These are phyloP conservation scores for Russula sp. DNA, from an alignment of 768 basidiomycete genomes.

Conservation along the genomic window DNA sequence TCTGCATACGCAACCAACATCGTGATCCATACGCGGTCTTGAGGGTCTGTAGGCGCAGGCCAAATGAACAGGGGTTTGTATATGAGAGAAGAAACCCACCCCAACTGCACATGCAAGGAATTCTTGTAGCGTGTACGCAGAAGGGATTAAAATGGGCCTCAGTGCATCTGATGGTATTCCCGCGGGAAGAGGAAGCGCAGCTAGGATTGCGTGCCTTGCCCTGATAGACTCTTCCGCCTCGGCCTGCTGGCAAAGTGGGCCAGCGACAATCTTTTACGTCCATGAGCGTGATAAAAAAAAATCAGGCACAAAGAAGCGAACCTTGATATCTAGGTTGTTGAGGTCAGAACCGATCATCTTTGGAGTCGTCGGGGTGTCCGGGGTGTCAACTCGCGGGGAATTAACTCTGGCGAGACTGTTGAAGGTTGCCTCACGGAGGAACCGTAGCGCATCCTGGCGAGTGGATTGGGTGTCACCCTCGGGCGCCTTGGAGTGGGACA, in stretches of 20 bases:
- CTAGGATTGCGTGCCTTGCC: slow-evolving; percentile 49
- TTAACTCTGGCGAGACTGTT: slow-evolving; percentile 15
- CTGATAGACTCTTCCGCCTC: slow-evolving; percentile 32
- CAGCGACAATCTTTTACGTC: not conserved
- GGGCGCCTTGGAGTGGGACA: slow-evolving; percentile 5
- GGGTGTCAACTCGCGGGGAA: slow-evolving; percentile 3
- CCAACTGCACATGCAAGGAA: slow-evolving; percentile 53
- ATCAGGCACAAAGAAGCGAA: not conserved
- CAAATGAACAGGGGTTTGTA: not conserved
- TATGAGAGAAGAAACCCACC: slow-evolving; percentile 34
- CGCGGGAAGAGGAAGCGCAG: slow-evolving; percentile 53
- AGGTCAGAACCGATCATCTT: slow-evolving; percentile 14
- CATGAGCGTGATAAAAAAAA: not conserved
- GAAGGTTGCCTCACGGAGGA: slow-evolving; percentile 20
- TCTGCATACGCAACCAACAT: not conserved
- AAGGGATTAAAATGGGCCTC: slow-evolving; percentile 60
- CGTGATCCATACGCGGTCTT: slow-evolving; percentile 43
- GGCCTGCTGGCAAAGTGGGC: slow-evolving; percentile 1
- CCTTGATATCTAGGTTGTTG: slow-evolving; percentile 20
- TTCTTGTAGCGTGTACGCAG: slow-evolving; percentile 59
- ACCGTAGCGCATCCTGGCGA: slow-evolving; percentile 20
- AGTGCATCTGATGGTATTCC: slow-evolving; percentile 59
- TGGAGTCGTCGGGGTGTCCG: slow-evolving; percentile 5
- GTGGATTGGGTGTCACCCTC: slow-evolving; percentile 17
- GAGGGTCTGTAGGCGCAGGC: slow-evolving; percentile 36